Conservation (phyloP, 768 basidiomycete genomes). For the Peribolospora kevripleyi region DNA sequence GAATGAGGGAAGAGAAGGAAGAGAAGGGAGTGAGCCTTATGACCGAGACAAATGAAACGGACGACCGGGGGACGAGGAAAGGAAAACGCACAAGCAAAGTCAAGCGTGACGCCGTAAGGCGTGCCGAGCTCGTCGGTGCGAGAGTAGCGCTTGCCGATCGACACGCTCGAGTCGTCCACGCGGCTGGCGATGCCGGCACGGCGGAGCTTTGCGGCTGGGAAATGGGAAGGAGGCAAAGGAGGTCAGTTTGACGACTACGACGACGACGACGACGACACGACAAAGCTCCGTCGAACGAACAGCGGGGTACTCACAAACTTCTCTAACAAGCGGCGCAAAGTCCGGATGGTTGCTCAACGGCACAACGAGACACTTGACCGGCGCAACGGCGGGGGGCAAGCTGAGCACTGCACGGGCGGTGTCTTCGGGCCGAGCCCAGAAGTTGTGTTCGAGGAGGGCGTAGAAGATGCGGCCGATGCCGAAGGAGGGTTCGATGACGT, state of each 20-base stretch:
- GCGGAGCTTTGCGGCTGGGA: slow-evolving; percentile 56
- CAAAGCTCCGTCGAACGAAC: not conserved
- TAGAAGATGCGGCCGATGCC: slow-evolving; percentile 92
- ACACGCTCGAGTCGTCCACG: slow-evolving; percentile 83
- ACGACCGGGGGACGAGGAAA: not conserved
- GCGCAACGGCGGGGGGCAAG: slow-evolving; percentile 66
- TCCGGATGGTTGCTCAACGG: slow-evolving; percentile 67
- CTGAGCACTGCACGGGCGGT: slow-evolving; percentile 75
- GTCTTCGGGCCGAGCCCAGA: slow-evolving; percentile 84
- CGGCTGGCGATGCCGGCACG: slow-evolving; percentile 69
- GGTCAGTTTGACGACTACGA: not conserved
- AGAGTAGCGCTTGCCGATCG: slow-evolving; percentile 90
- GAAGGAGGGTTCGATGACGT: slow-evolving; percentile 97
- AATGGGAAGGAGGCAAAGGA: slow-evolving; percentile 16
- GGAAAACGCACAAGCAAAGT: slow-evolving; percentile 53
- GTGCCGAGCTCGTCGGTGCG: slow-evolving; percentile 97
- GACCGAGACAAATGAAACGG: not conserved
- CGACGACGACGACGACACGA: not conserved
- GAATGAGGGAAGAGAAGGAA: not conserved
- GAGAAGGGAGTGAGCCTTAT: not conserved
- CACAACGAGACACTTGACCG: slow-evolving; percentile 89
- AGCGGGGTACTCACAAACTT: slow-evolving; percentile 51
- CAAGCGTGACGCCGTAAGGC: slow-evolving; percentile 83
- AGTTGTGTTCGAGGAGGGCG: slow-evolving; percentile 77
- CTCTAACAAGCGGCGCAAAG: slow-evolving; percentile 55